Percentiles rank a stretch among this genome's conserved stretches.
These are phyloP conservation scores for Xylaria arbuscula DNA, from an alignment of 2,329 filamentous ascomycete species.

Conservation along the genomic window DNA sequence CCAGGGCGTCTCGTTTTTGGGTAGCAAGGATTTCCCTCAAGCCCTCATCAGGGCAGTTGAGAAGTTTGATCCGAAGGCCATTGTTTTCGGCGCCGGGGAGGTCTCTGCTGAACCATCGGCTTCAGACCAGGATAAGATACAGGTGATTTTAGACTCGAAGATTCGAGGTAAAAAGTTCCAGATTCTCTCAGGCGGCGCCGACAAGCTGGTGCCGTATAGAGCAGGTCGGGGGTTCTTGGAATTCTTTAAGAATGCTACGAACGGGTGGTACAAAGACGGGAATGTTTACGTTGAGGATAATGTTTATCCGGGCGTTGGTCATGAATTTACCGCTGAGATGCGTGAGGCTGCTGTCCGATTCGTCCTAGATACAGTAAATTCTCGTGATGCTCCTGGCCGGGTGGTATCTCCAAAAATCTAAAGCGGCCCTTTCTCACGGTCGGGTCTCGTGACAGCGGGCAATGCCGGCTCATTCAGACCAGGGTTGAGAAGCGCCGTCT, in stretches of 20 bases:
- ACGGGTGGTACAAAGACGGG: slow-evolving; percentile 65
- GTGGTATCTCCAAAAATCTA: slow-evolving; percentile 46
- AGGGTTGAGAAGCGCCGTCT: slow-evolving; percentile 54
- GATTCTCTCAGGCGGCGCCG: slow-evolving; percentile 72
- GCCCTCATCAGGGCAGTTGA: slow-evolving; percentile 72
- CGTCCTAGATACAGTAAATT: slow-evolving; percentile 61
- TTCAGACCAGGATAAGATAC: slow-evolving; percentile 58
- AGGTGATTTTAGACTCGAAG: slow-evolving; percentile 58
- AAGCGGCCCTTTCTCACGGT: slow-evolving; percentile 14
- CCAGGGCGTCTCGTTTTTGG: slow-evolving; percentile 73
- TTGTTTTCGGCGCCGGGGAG: slow-evolving; percentile 70
- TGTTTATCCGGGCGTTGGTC: slow-evolving; percentile 75
- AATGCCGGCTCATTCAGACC: slow-evolving; percentile 44
- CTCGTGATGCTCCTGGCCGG: slow-evolving; percentile 46
- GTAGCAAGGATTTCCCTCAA: slow-evolving; percentile 80
- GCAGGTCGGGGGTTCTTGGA: slow-evolving; percentile 69
- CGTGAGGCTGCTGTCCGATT: slow-evolving; percentile 72
- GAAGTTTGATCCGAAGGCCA: slow-evolving; percentile 77
- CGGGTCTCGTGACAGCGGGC: background rate
- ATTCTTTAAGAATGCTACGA: slow-evolving; percentile 67
- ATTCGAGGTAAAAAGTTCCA: slow-evolving; percentile 73
- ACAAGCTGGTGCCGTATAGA: slow-evolving; percentile 78
- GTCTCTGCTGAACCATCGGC: slow-evolving; percentile 51
- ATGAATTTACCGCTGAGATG: slow-evolving; percentile 77
- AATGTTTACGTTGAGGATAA: slow-evolving; percentile 70